These are phyloP conservation scores for Venturia pyrina DNA, from an alignment of 2,329 filamentous ascomycete species.

Conservation along the genomic window DNA sequence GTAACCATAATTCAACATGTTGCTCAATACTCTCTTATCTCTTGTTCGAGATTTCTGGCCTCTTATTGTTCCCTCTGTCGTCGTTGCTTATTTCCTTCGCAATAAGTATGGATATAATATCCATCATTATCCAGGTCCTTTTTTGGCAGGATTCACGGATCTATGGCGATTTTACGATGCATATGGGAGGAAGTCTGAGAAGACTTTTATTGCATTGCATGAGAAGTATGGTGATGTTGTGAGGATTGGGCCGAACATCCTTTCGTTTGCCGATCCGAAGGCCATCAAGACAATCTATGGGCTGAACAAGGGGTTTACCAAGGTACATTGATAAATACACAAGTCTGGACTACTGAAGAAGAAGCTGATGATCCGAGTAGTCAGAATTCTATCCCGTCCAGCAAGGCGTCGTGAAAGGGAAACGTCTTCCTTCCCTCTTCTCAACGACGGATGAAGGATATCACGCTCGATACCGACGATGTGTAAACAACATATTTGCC, in stretches of 20 bases:
- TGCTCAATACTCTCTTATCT: not conserved
- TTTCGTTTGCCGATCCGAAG: conserved; percentile 65
- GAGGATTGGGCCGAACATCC: conserved; percentile 60
- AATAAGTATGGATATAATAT: conserved; percentile 47
- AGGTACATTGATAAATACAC: conserved; percentile 41
- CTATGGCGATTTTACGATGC: conserved; percentile 63
- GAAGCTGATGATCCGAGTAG: conserved; percentile 29
- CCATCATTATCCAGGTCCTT: conserved; percentile 62
- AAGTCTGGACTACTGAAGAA: too few relatives aligned
- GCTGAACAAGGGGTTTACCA: conserved; percentile 69
- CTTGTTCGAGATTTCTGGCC: not conserved
- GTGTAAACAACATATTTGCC: conserved; percentile 65
- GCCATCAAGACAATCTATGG: conserved; percentile 71
- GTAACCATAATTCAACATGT: not conserved
- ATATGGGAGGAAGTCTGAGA: conserved; percentile 52
- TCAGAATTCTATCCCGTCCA: conserved; percentile 76
- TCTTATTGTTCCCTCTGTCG: not conserved
- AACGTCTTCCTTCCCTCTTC: conserved; percentile 62
- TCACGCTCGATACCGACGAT: conserved; percentile 64
- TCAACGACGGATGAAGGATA: conserved; percentile 66
- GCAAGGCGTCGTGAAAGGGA: conserved; percentile 59
- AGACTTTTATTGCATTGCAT: conserved; percentile 59
- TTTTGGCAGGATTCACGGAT: conserved; percentile 58
- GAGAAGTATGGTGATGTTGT: conserved; percentile 64
- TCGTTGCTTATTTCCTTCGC: conserved; percentile 24